Evolutionary conservation across 768 basidiomycete species (phyloP).

Genomic region (Mrakia gelida): DNA sequence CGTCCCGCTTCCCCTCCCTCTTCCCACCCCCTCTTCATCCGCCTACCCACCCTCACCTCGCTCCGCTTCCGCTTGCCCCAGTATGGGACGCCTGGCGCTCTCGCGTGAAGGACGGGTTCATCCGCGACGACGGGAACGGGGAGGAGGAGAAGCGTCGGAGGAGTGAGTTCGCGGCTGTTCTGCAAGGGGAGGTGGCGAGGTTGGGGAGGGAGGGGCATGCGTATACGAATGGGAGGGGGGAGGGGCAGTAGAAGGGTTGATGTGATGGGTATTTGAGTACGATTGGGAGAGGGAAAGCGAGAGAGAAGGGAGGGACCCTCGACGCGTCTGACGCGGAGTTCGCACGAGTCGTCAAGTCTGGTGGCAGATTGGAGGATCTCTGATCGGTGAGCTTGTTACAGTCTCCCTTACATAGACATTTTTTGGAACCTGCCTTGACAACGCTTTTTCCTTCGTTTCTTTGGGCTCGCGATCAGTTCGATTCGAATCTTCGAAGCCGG

Average conservation of each 20-base stretch:
- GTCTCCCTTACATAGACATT: too few relatives aligned
- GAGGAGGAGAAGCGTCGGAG: slow-evolving; percentile 9
- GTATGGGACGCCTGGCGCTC: slow-evolving; percentile 23
- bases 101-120: slow-evolving; percentile 1
- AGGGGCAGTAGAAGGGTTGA: neutral
- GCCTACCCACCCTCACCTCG: neutral
- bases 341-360: too few relatives aligned
- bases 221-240: slow-evolving; percentile 1
- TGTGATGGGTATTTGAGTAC: too few relatives aligned
- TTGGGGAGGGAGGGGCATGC: neutral
- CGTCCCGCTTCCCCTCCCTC: neutral
- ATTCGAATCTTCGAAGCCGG: too few relatives aligned
- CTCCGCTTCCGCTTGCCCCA: neutral
- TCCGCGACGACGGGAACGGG: slow-evolving; percentile 17
- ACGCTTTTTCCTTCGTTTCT: too few relatives aligned
- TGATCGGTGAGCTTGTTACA: too few relatives aligned
- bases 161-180: slow-evolving; percentile 8
- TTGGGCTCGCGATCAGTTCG: too few relatives aligned
- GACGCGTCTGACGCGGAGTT: too few relatives aligned
- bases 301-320: too few relatives aligned
- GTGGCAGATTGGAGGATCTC: too few relatives aligned
- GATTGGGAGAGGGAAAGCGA: too few relatives aligned
- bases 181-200: slow-evolving; percentile 8
- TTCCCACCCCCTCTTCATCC: neutral
- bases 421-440: too few relatives aligned